These are phyloP conservation scores for Piromyces finnis DNA, from an alignment of 192 early-diverging fungal genomes.

Conservation along the genomic window DNA sequence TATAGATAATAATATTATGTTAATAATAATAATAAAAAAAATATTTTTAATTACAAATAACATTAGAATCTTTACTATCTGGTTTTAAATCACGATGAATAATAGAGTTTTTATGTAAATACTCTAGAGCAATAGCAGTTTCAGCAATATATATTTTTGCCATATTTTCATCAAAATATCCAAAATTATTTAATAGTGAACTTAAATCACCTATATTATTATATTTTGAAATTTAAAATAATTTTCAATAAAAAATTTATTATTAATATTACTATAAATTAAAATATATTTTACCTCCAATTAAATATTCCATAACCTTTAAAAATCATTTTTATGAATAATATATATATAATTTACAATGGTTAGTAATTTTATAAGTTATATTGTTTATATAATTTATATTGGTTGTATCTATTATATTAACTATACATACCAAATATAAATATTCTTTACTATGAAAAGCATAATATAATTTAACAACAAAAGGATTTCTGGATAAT, in stretches of 20 bases:
- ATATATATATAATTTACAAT: no score
- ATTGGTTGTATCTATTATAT: neutral
- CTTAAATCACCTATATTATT: slow-evolving; percentile 38
- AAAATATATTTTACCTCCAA: slow-evolving; percentile 67
- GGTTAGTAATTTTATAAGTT: no score
- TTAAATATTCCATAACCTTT: slow-evolving; percentile 66
- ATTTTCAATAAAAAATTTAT: no score
- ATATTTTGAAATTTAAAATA: no score
- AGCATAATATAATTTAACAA: slow-evolving; percentile 84
- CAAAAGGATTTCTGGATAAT: slow-evolving; percentile 60
- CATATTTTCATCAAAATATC: slow-evolving; percentile 59
- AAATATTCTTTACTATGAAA: slow-evolving; percentile 77
- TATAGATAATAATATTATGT: slow-evolving; percentile 1
- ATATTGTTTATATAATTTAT: neutral
- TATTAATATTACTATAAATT: no score
- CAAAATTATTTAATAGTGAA: slow-evolving; percentile 51
- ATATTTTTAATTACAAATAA: slow-evolving; percentile 7
- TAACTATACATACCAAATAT: slow-evolving; percentile 36
- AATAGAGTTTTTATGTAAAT: slow-evolving; percentile 78
- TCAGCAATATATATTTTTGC: slow-evolving; percentile 82
- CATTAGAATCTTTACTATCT: slow-evolving; percentile 46
- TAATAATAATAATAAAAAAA: neutral
- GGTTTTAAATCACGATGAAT: slow-evolving; percentile 45
- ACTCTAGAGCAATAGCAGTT: slow-evolving; percentile 73
- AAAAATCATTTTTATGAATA: neutral